These are phyloP conservation scores for Dittrichia graveolens DNA, from an alignment of 129 eudicot genomes.

Conservation along the genomic window DNA sequence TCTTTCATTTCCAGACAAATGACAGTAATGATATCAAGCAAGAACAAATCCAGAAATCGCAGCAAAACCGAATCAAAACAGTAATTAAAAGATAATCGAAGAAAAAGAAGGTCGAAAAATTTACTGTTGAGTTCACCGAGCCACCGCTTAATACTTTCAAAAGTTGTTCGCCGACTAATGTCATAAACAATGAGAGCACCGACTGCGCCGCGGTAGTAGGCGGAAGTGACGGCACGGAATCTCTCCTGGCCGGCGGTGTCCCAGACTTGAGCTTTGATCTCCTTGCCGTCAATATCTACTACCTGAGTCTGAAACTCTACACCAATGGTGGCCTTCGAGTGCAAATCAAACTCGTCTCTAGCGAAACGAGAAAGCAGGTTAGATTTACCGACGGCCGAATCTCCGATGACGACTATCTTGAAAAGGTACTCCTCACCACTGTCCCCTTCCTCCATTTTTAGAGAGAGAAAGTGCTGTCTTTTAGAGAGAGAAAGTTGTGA, in stretches of 20 bases:
- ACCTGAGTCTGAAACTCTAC: conserved; percentile 96
- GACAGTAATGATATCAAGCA: not conserved
- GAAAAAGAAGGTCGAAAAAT: not conserved
- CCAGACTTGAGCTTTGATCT: conserved; percentile 95
- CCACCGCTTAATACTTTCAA: conserved; percentile 76
- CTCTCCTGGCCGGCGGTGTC: conserved; percentile 97
- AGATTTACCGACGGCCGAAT: conserved; percentile 94
- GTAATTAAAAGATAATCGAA: not conserved
- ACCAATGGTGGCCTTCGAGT: conserved; percentile 89
- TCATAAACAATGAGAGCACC: conserved; percentile 96
- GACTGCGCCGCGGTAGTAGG: conserved; percentile 92
- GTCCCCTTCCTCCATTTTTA: conserved; percentile 39
- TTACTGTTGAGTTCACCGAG: conserved; percentile 86
- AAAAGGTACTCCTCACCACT: conserved; percentile 81
- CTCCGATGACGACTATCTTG: conserved; percentile 93
- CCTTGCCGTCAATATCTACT: conserved; percentile 76
- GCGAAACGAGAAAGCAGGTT: conserved; percentile 71
- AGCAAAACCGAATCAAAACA: not conserved
- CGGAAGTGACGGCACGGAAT: conserved; percentile 90
- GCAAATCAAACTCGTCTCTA: conserved; percentile 71
- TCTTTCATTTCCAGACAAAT: conserved; percentile 2
- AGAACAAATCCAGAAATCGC: not conserved
- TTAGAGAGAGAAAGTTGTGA: not conserved
- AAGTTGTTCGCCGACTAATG: conserved; percentile 61
- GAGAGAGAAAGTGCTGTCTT: conserved; percentile 12